Conservation (phyloP, 129 eudicot genomes). For the Escallonia herrerae region DNA sequence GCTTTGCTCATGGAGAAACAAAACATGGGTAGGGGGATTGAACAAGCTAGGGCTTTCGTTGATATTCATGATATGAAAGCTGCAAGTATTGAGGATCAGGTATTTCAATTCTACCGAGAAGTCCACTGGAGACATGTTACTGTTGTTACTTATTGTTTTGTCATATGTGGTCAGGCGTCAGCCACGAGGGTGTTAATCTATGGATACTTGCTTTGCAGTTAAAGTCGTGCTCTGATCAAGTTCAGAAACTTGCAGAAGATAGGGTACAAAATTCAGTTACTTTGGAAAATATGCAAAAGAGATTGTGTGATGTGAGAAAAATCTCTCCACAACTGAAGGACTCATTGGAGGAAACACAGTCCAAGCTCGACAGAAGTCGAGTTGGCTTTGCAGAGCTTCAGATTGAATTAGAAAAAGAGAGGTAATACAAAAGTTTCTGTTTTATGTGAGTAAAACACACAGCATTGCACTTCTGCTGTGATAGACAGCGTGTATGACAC, state of each 20-base stretch:
- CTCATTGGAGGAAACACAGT: conserved; percentile 68
- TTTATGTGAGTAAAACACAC: too few relatives aligned
- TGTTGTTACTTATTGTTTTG: neutral
- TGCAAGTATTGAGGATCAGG: conserved; percentile 87
- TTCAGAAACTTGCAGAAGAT: conserved; percentile 65
- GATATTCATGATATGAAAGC: conserved; percentile 53
- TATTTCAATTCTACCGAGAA: conserved; percentile 13
- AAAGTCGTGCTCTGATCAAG: conserved; percentile 60
- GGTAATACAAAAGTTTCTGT: conserved; percentile 24
- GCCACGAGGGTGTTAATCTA: neutral
- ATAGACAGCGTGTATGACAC: too few relatives aligned
- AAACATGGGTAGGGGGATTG: conserved; percentile 41
- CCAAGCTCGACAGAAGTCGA: conserved; percentile 53
- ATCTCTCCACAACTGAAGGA: conserved; percentile 47
- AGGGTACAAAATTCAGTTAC: conserved; percentile 45
- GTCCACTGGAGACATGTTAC: neutral
- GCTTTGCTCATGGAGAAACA: conserved; percentile 60
- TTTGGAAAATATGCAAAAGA: conserved; percentile 55
- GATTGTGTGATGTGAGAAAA: conserved; percentile 53
- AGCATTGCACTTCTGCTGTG: too few relatives aligned
- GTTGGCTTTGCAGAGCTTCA: conserved; percentile 50
- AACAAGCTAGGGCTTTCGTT: conserved; percentile 44
- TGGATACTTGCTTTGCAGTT: conserved; percentile 33
- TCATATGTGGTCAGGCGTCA: neutral
- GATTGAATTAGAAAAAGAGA: conserved; percentile 70